Evolutionary conservation across 2,329 filamentous ascomycete genomes (phyloP).

Genomic region (Talaromyces funiculosus): DNA sequence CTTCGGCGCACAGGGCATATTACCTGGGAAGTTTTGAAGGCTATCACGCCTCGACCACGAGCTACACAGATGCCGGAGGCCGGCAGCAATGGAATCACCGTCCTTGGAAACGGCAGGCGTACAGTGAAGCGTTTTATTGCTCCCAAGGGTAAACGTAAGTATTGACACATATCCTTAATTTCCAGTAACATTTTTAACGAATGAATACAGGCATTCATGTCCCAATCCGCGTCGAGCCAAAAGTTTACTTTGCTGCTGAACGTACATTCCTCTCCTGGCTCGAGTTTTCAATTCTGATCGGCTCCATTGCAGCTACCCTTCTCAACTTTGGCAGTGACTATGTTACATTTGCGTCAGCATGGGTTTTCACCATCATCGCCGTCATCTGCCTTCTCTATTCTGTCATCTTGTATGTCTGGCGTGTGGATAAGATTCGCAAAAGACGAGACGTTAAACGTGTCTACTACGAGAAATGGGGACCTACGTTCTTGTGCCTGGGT

Average conservation of each 20-base stretch:
- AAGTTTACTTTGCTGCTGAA: conserved; percentile 95
- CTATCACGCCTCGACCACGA: conserved; percentile 51
- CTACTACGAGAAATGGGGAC: conserved; percentile 87
- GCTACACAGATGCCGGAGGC: conserved; percentile 35
- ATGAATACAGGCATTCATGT: conserved; percentile 71
- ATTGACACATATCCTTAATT: not conserved
- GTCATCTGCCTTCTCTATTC: conserved; percentile 74
- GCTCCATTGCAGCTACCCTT: conserved; percentile 75
- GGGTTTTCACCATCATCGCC: conserved; percentile 76
- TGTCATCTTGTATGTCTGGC: conserved; percentile 78
- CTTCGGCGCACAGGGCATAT: conserved; percentile 45
- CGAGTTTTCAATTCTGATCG: conserved; percentile 92
- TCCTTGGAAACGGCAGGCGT: conserved; percentile 37
- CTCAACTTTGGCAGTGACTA: conserved; percentile 67
- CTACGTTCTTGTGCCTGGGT: conserved; percentile 66
- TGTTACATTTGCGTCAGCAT: conserved; percentile 63
- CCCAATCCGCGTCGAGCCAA: conserved; percentile 90
- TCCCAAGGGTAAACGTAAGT: conserved; percentile 51
- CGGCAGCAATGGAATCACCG: conserved; percentile 30
- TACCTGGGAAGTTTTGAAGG: conserved; percentile 43
- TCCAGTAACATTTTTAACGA: not conserved
- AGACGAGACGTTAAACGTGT: conserved; percentile 66
- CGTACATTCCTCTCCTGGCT: conserved; percentile 96
- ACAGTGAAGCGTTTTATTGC: conserved; percentile 53
- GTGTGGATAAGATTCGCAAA: conserved; percentile 76